A percentile compares a stretch with the other conserved stretches of the same genome.
phyloP scores from a whole-genome alignment of 345 rosid species.

The Isatis tinctoria region DNA sequence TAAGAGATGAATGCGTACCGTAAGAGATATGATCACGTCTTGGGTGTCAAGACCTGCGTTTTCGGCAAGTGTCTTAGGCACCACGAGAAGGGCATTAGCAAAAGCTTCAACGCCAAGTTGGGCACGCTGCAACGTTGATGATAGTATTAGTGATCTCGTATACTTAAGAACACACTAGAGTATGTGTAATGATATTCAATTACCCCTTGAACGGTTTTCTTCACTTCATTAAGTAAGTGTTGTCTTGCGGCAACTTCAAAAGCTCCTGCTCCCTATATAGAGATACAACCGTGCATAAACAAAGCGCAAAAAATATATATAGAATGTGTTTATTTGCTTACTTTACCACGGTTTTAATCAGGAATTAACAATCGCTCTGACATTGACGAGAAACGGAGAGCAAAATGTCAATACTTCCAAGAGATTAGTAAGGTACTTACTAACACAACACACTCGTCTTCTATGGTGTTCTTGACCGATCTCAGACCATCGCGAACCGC shows the following conservation, averaged over 20 bases:
- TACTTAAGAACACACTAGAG: neutral
- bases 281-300: slow-evolving; percentile 5
- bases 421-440: slow-evolving; percentile 40
- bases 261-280: slow-evolving; percentile 92
- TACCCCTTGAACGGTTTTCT: slow-evolving; percentile 99
- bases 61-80: slow-evolving; percentile 97
- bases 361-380: neutral
- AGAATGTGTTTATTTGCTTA: neutral
- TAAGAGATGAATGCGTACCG: slow-evolving; percentile 38
- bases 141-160: slow-evolving; percentile 12
- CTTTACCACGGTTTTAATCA: too few relatives aligned
- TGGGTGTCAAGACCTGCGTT: slow-evolving; percentile 97
- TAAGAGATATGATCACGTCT: slow-evolving; percentile 84
- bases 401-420: neutral
- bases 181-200: neutral
- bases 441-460: slow-evolving; percentile 89
- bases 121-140: slow-evolving; percentile 62
- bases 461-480: slow-evolving; percentile 92
- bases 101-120: slow-evolving; percentile 98
- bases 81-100: slow-evolving; percentile 93
- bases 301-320: neutral
- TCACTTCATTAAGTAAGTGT: slow-evolving; percentile 73
- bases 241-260: slow-evolving; percentile 98
- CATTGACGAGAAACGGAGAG: neutral
- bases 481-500: slow-evolving; percentile 96